phyloP scores from a whole-genome alignment of 768 basidiomycete genomes.

The Crucibulum laeve region DNA sequence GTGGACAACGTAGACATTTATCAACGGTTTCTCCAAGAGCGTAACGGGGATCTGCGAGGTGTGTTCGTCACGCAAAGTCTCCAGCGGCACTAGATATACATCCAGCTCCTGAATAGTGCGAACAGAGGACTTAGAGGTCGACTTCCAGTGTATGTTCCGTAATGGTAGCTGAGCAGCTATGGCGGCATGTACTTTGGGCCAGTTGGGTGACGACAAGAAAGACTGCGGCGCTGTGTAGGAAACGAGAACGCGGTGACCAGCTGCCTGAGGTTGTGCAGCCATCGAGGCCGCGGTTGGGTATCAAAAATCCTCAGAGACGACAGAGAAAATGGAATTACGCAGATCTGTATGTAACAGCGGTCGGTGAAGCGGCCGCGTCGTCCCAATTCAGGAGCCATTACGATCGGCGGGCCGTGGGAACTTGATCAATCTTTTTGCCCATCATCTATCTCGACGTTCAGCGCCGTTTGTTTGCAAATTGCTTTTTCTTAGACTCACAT shows the following conservation, averaged over 20 bases:
- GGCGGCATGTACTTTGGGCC: conserved; percentile 64
- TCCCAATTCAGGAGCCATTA: too few species aligned
- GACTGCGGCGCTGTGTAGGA: conserved; percentile 63
- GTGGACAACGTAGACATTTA: conserved; percentile 81
- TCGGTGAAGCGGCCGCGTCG: too few species aligned
- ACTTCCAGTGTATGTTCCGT: conserved; percentile 91
- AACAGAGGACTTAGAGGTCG: conserved; percentile 60
- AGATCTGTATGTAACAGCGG: too few species aligned
- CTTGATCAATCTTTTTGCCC: conserved; percentile 6
- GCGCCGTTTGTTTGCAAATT: not conserved
- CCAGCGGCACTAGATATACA: conserved; percentile 66
- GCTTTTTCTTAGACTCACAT: conserved; percentile 3
- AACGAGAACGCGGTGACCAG: conserved; percentile 51
- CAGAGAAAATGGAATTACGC: not conserved
- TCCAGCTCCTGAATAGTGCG: conserved; percentile 89
- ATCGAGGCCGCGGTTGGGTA: conserved; percentile 15
- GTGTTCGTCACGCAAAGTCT: conserved; percentile 66
- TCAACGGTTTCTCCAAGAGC: conserved; percentile 79
- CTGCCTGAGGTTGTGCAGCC: conserved; percentile 17
- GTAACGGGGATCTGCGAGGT: conserved; percentile 73
- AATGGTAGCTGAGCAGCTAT: conserved; percentile 76
- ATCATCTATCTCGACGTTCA: conserved; percentile 1
- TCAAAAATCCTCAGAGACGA: not conserved
- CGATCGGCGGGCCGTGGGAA: conserved; percentile 15
- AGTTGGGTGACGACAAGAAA: conserved; percentile 67